Percentiles rank a stretch among this genome's conserved stretches.
phyloP scores from a whole-genome alignment of 257 asterid genomes.

The Rubia yunnanensis region DNA sequence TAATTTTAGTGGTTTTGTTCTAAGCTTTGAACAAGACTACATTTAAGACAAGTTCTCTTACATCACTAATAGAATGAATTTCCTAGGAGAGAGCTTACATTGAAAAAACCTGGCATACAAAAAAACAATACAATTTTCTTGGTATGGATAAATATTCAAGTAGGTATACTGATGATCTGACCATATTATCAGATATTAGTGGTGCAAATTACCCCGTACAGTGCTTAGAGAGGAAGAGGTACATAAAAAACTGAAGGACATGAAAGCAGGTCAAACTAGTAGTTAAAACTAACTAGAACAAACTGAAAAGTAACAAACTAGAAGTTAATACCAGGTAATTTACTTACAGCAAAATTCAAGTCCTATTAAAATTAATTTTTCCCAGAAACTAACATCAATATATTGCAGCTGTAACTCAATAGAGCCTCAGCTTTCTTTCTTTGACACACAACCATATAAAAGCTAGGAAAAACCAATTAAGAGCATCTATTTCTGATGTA shows the following conservation, averaged over 20 bases:
- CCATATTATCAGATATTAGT: not conserved
- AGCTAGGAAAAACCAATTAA: not conserved
- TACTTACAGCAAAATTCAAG: no score
- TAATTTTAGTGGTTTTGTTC: not conserved
- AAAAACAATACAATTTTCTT: no score
- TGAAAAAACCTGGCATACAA: not conserved
- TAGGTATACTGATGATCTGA: not conserved
- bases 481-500: not conserved
- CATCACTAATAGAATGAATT: not conserved
- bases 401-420: not conserved
- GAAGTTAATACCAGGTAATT: no score
- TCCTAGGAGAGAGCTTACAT: not conserved
- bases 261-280: not conserved
- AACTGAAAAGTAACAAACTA: not conserved
- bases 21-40: no score
- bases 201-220: not conserved
- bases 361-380: no score
- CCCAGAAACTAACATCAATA: no score
- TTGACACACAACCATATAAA: not conserved
- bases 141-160: not conserved
- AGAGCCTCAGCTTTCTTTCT: not conserved
- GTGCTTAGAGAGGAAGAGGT: not conserved
- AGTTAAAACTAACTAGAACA: not conserved
- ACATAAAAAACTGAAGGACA: not conserved
- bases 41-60: not conserved